Base-by-base conservation (phyloP, 192 early-diverging fungal species). In the Entomortierella parvispora region DNA sequence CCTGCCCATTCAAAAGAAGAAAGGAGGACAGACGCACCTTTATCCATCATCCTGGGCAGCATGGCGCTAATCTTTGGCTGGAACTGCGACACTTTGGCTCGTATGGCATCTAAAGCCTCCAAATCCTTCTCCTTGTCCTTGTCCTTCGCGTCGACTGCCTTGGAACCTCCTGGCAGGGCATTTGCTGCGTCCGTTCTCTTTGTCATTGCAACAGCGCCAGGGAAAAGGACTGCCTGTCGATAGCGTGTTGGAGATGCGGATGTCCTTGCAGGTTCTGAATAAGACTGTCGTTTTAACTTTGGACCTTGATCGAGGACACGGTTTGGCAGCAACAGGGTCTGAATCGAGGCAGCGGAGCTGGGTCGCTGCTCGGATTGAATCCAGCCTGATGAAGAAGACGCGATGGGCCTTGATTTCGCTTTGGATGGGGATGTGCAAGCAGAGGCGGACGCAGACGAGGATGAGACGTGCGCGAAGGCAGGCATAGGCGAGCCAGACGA, bases 41-140 rank as follows among this genome's bases (percentile, higher is more conserved):
- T 56, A 20, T 12, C 20, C 14, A 66, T 25, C 64, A 66, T 66
- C 18, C 64, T 50, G 18, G 64, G 64, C 15, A 66, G 31, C 2
- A 66, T 37, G 6, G 64, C 2, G 28, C 56, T 22, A 17, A 66
- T 66, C 25, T 56, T 66, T 22, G 64, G 64, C 31, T 55, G 64
- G n/a, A 66, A 66, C 44, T 57, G 37, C 4, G 64, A 46, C 1
- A 66, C 29, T 29, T 66, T 66, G 6, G 37, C 10, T 44, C 56
- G 64, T 28, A 66, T 55, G 17, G 53, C 53, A 2, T 51, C 64
- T 25, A 66, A 29, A 9, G 52, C 6, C 14, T 57, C 44, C 5
- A 14, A 15, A n/a, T 65, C 62, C 9, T 22, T 47, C 17, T 5
- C 47, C 43, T 47, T 14, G 14, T 22, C 20, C 29, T 62, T 62